Evolutionary conservation across 2,329 filamentous ascomycete species (phyloP).

Genomic region (Colletotrichum euphorbiae): DNA sequence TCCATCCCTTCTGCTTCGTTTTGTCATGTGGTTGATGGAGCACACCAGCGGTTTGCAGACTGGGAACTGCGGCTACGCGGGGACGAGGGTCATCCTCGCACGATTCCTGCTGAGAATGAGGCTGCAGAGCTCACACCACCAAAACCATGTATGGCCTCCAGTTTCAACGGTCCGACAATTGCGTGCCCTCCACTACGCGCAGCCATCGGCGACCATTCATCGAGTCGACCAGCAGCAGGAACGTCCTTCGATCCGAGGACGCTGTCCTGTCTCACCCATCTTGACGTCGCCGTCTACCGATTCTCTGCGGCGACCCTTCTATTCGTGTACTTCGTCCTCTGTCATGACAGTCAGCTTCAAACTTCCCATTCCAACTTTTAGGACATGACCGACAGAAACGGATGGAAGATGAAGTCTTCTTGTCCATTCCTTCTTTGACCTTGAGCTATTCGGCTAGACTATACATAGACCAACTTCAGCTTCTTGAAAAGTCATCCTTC

Average conservation of each 20-base stretch:
- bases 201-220: conserved; percentile 1
- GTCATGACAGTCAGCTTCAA: not conserved
- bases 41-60: conserved; percentile 11
- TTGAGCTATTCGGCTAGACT: not conserved
- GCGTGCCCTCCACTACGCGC: conserved; percentile 7
- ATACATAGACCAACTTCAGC: no score
- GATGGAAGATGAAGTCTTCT: not conserved
- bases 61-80: conserved; percentile 19
- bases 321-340: not conserved
- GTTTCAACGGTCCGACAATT: conserved; percentile 34
- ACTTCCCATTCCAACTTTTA: conserved; percentile 2
- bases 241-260: not conserved
- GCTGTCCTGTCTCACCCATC: not conserved
- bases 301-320: conserved; percentile 6
- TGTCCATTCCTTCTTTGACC: not conserved
- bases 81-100: conserved; percentile 37
- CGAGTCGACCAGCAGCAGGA: not conserved
- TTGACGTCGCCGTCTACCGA: not conserved
- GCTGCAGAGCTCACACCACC: conserved; percentile 39
- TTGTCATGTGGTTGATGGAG: conserved; percentile 40
- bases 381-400: not conserved
- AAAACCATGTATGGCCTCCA: conserved; percentile 8
- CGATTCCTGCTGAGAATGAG: conserved; percentile 36
- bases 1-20: conserved; percentile 37
- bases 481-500: not conserved